phyloP scores from a whole-genome alignment of 2,329 filamentous ascomycete genomes.

The Drechslerella dactyloides region DNA sequence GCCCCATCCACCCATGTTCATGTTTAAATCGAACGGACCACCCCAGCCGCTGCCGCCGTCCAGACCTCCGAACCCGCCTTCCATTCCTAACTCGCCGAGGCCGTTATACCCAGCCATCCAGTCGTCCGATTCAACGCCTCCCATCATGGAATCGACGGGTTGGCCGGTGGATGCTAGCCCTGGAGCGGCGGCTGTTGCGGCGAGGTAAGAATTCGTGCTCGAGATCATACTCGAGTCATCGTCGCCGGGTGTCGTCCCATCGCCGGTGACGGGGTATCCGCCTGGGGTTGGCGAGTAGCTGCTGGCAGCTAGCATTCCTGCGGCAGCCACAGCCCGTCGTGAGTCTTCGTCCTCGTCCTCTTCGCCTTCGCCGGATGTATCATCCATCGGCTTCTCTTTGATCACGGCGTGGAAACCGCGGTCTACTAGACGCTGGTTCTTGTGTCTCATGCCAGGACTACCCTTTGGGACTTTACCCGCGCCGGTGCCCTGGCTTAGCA shows the following conservation, averaged over 20 bases:
- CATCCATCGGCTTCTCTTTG: slow-evolving; percentile 49
- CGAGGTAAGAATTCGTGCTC: slow-evolving; percentile 49
- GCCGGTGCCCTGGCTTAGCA: slow-evolving; percentile 41
- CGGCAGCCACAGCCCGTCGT: slow-evolving; percentile 28
- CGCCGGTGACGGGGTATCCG: slow-evolving; percentile 15
- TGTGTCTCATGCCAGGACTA: not conserved
- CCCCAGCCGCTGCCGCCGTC: slow-evolving; percentile 46
- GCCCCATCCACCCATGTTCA: slow-evolving; percentile 48
- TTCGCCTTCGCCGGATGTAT: slow-evolving; percentile 18
- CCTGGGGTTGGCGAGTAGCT: slow-evolving; percentile 32
- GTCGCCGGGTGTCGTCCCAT: slow-evolving; percentile 44
- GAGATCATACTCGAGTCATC: slow-evolving; percentile 47
- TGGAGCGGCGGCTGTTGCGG: slow-evolving; percentile 33
- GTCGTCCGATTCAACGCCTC: slow-evolving; percentile 21
- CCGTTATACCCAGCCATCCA: slow-evolving; percentile 38
- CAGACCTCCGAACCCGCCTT: slow-evolving; percentile 31
- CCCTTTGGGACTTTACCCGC: slow-evolving; percentile 36
- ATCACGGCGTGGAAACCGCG: slow-evolving; percentile 49
- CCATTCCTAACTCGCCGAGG: slow-evolving; percentile 35
- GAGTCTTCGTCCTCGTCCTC: slow-evolving; percentile 44
- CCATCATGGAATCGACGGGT: slow-evolving; percentile 51
- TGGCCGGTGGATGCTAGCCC: slow-evolving; percentile 33
- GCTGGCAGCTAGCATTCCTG: slow-evolving; percentile 34
- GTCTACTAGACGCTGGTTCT: slow-evolving; percentile 36
- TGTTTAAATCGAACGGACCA: slow-evolving; percentile 44